Conservation (phyloP, 176 grass and related monocot species). For the Carex littledalei region DNA sequence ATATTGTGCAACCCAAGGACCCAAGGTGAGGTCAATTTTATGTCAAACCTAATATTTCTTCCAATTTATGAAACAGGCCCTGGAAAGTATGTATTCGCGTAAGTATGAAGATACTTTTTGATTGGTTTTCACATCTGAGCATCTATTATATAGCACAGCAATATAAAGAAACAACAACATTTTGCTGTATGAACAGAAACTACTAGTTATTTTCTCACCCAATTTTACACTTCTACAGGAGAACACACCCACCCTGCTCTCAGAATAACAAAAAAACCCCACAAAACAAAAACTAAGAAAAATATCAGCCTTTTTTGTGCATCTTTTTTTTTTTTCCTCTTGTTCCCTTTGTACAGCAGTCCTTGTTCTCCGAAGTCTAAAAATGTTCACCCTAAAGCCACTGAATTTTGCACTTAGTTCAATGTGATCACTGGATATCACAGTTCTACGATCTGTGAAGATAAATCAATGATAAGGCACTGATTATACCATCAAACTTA, state of each 20-base stretch:
- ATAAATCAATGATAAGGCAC: constrained; percentile 23
- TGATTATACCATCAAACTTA: constrained; percentile 20
- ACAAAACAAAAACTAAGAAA: constrained; percentile 30
- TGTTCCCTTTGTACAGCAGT: constrained; percentile 24
- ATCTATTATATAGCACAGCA: background rate
- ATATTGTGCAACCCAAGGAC: background rate
- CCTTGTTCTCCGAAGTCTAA: background rate
- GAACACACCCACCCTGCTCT: constrained; percentile 10
- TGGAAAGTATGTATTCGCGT: background rate
- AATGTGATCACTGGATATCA: constrained; percentile 22
- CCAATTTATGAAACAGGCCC: background rate
- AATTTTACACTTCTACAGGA: constrained; percentile 33
- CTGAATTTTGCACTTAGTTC: background rate
- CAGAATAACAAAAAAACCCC: background rate
- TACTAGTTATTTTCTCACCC: constrained; percentile 32
- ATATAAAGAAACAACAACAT: constrained; percentile 12
- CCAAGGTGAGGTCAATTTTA: background rate
- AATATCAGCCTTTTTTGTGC: constrained; percentile 45
- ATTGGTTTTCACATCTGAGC: background rate
- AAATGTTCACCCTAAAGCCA: background rate
- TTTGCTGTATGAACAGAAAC: constrained; percentile 47
- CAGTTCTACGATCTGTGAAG: background rate
- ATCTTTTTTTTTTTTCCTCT: constrained; percentile 43
- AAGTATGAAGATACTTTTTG: background rate
- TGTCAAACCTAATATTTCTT: background rate